Evolutionary conservation across 192 early-diverging fungal species (phyloP), one percentile per base, ranked within the genome.

Genomic region (Pilobolus umbonatus): DNA sequence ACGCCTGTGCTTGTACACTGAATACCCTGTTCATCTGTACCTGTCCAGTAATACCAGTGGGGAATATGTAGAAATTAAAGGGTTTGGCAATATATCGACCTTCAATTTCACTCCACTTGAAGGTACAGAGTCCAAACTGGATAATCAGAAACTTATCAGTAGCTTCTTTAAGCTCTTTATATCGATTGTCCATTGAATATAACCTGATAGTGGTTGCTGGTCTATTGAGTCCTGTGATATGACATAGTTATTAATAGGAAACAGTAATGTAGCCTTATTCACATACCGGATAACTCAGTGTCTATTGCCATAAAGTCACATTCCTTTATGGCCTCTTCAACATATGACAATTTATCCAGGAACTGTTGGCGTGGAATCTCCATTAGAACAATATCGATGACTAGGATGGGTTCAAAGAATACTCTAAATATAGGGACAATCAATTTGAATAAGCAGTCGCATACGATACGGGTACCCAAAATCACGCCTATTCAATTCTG

Each of bases 61-160:
- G 85, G 48, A 86, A 87, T 5, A 85, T 55, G 54, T 77, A 83
- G 59, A 83, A 82, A 55, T 85, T 88, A 79, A 86, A 88, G 3
- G 86, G 73, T 40, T 76, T 72, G 43, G 78, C 74, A 22, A 78
- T 63, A 64, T 88, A 88, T 14, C 56, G 57, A 24, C 52, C 60
- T 10, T 60, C 58, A 17, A 62, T 63, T 32, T 50, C 39, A 50
- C 78, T 68, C 81, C 83, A 86, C 12, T 60, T 71, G 63, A 88
- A 88, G 0, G 76, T 75, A 36, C 78, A 80, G 0, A 88, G 29
- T 0, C 86, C 86, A 61, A 77, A 80, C 64, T 88, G 86, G n/a
- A 74, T 69, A 24, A 80, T 61, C 9, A 75, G 47, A 60, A 82
- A 87, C 2, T 66, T 32, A 14, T 67, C 35, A 14, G 82, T 68